Evolutionary conservation across 345 rosid genomes (phyloP).

Genomic region (Salix arbutifolia): DNA sequence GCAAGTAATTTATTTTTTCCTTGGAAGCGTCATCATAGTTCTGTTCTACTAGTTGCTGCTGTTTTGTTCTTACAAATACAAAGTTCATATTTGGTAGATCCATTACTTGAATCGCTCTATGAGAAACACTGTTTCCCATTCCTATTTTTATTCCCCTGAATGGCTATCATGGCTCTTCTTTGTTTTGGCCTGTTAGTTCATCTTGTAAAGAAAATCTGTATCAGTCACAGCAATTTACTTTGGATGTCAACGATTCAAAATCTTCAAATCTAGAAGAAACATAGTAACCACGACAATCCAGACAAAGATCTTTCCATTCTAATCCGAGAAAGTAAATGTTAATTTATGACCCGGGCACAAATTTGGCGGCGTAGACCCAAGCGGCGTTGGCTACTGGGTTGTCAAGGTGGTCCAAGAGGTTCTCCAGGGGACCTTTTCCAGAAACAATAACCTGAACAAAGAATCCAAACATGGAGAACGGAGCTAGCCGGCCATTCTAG

Average conservation of each 20-base stretch:
- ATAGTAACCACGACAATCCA: not conserved
- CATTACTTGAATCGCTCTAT: not conserved
- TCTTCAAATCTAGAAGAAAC: constrained; percentile 4
- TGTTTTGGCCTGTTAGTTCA: not conserved
- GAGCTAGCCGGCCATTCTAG: constrained; percentile 88
- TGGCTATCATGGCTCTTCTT: not conserved
- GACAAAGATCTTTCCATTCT: not conserved
- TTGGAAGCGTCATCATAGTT: not conserved
- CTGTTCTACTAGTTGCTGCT: not conserved
- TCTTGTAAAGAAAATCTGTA: not conserved
- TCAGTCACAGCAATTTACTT: not conserved
- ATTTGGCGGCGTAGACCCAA: constrained; percentile 95
- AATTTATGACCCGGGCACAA: constrained; percentile 69
- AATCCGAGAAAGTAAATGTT: not conserved
- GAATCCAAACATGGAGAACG: constrained; percentile 99
- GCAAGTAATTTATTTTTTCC: not conserved
- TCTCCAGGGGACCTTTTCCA: constrained; percentile 92
- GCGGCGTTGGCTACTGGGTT: constrained; percentile 97
- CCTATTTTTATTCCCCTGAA: not conserved
- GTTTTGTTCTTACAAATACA: not conserved
- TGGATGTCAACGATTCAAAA: constrained; percentile 2
- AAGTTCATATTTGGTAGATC: not conserved
- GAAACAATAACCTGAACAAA: constrained; percentile 94
- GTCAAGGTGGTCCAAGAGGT: constrained; percentile 84
- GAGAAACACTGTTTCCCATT: not conserved